Percentiles rank a stretch among this genome's conserved stretches.
Conservation (phyloP, 768 basidiomycete species). For the Calocera cornea region DNA sequence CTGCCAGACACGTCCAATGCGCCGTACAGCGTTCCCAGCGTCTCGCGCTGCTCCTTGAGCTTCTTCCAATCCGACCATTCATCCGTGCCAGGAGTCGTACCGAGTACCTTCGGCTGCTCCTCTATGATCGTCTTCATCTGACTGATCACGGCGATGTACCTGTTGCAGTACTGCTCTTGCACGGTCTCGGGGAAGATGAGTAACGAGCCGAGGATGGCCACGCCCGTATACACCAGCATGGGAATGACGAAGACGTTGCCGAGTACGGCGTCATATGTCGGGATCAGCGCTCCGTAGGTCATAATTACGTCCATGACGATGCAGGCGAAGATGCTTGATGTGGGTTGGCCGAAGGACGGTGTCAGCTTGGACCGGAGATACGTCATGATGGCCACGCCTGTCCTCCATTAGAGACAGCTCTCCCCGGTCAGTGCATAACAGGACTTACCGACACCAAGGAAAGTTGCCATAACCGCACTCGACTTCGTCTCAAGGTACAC, state of each 20-base stretch:
- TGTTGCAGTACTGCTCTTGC: not conserved
- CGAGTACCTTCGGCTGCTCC: not conserved
- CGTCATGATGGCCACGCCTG: not conserved
- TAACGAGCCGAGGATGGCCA: not conserved
- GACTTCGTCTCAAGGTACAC: not conserved
- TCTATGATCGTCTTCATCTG: not conserved
- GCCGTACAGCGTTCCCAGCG: not conserved
- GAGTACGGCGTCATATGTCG: not conserved
- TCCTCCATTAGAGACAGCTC: not conserved
- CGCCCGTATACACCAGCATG: not conserved
- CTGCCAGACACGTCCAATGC: not conserved
- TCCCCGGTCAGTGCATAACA: not conserved
- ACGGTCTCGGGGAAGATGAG: constrained; percentile 2
- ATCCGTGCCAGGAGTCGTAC: not conserved
- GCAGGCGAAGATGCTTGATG: not conserved
- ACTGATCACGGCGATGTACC: not conserved
- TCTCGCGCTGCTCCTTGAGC: not conserved
- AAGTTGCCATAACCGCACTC: not conserved
- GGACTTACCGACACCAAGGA: not conserved
- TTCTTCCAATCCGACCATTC: not conserved
- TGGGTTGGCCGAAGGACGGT: not conserved
- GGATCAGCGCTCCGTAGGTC: not conserved
- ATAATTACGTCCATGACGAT: not conserved
- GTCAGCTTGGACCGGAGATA: not conserved
- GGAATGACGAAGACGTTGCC: not conserved